Evolutionary conservation across 2,329 filamentous ascomycete genomes (phyloP), one percentile per base, ranked within the genome.

Genomic region (Didymella pomorum): DNA sequence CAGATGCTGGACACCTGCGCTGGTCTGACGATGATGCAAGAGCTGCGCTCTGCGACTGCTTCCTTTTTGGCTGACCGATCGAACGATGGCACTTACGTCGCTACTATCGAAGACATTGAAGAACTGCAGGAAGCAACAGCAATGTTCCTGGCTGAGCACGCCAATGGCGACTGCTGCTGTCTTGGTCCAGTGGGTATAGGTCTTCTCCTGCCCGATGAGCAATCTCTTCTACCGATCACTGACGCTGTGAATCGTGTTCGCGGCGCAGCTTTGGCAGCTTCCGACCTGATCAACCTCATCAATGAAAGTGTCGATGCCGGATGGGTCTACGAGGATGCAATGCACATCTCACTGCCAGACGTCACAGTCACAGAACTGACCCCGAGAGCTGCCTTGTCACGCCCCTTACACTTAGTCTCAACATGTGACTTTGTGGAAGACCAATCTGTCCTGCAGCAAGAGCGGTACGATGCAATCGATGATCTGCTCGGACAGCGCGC

Each of bases 151-250:
- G 46, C 45, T 26, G 54, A 60, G 20, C 39, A 44, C 14, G 28
- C 31, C 8, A 39, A 55, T 18, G 48, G 48, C 31, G 56, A 66
- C 20, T 63, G 31, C 23, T 41, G 33, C 1, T 59, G 45, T 18
- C 31, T 54, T 4, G 44, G 52, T 26, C 44, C 35, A 20, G 2
- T 26, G 25, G 26, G 12, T 48, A 1, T n/a, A 12, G 35, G 50
- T 45, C 37, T 58, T 14, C 21, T 59, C 14, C 33, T 63, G 1
- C 55, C 55, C 11, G 58, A 52, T 12, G 52, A 61, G 18, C 49
- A 45, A 9, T 52, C 21, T 21, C 23, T 49, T 26, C 18, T 52
- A 2, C 37, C 48, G 14, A 18, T 16, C 11, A 4, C 43, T 4
- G 26, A 9, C 7, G 55, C 55, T 8, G 29, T 58, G 29, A n/a